phyloP scores from a whole-genome alignment of 257 asterid species.

The Nicotiana benthamiana region DNA sequence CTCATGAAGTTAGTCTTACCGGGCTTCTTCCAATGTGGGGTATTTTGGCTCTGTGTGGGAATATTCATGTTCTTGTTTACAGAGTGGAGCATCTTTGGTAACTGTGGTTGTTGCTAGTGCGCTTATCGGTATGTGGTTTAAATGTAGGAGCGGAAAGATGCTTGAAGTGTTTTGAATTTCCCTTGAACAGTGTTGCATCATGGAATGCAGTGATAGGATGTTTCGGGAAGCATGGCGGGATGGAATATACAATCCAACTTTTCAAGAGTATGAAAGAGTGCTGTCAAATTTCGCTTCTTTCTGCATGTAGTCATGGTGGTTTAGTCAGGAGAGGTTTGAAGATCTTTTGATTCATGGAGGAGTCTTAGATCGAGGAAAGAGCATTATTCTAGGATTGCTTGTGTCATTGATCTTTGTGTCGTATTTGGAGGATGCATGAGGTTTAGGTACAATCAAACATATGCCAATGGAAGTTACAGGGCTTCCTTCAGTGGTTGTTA shows the following conservation, averaged over 20 bases:
- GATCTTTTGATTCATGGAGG: constrained; percentile 29
- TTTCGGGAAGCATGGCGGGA: constrained; percentile 55
- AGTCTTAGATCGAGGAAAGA: constrained; percentile 26
- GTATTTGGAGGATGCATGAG: constrained; percentile 45
- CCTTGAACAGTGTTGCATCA: constrained; percentile 32
- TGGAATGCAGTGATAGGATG: constrained; percentile 64
- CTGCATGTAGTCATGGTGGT: constrained; percentile 56
- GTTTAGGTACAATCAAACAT: constrained; percentile 29
- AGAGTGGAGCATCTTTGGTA: constrained; percentile 28
- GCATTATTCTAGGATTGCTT: constrained; percentile 25
- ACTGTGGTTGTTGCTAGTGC: constrained; percentile 49
- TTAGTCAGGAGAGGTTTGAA: constrained; percentile 38
- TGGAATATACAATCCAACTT: constrained; percentile 28
- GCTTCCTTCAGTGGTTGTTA: constrained; percentile 56
- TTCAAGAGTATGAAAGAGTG: constrained; percentile 36
- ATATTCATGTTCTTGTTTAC: constrained; percentile 42
- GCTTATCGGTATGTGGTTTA: constrained; percentile 53
- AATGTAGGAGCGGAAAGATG: constrained; percentile 42
- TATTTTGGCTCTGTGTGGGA: constrained; percentile 36
- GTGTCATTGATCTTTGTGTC: constrained; percentile 51
- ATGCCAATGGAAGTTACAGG: constrained; percentile 29
- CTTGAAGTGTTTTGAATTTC: constrained; percentile 31
- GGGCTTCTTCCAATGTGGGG: constrained; percentile 50
- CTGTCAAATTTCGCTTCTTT: constrained; percentile 35
- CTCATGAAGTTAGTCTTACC: constrained; percentile 51